These are phyloP conservation scores for Aspergillus latus DNA, from an alignment of 2,329 filamentous ascomycete species.

Conservation along the genomic window DNA sequence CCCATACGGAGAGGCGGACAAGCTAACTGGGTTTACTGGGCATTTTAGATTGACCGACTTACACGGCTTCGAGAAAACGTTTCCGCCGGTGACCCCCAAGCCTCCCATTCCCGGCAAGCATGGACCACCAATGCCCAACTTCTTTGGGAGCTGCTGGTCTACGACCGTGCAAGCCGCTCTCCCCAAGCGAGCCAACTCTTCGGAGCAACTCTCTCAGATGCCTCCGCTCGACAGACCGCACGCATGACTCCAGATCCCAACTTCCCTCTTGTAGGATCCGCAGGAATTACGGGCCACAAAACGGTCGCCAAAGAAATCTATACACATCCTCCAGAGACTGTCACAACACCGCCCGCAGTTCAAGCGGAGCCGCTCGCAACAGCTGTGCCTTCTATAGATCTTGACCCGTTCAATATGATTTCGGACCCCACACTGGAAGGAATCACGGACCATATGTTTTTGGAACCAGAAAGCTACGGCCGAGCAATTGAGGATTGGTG, in stretches of 20 bases:
- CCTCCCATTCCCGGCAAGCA: slow-evolving; percentile 17
- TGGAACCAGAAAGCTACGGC: slow-evolving; percentile 15
- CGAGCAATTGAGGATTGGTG: slow-evolving; percentile 15
- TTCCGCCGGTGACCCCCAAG: slow-evolving; percentile 19
- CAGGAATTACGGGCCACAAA: slow-evolving; percentile 42
- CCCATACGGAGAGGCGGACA: background rate
- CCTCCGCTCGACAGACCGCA: slow-evolving; percentile 17
- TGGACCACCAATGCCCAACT: slow-evolving; percentile 39
- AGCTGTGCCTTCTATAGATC: slow-evolving; percentile 7
- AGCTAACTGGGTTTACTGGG: background rate
- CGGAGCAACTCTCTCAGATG: slow-evolving; percentile 16
- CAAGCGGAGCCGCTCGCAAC: background rate
- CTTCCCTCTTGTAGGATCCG: slow-evolving; percentile 40
- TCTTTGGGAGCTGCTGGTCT: slow-evolving; percentile 41
- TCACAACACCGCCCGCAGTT: slow-evolving; percentile 11
- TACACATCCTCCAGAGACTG: slow-evolving; percentile 35
- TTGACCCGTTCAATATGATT: slow-evolving; percentile 12
- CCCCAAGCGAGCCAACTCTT: slow-evolving; percentile 3
- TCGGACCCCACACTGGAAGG: slow-evolving; percentile 8
- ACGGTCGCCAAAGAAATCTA: slow-evolving; percentile 38
- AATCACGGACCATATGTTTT: slow-evolving; percentile 13
- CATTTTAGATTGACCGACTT: slow-evolving; percentile 24
- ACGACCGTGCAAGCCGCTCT: slow-evolving; percentile 34
- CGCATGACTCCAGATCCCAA: slow-evolving; percentile 28
- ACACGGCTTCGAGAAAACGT: slow-evolving; percentile 37